Conservation (phyloP, 2,329 filamentous ascomycete genomes). For the Dothistroma septosporum region DNA sequence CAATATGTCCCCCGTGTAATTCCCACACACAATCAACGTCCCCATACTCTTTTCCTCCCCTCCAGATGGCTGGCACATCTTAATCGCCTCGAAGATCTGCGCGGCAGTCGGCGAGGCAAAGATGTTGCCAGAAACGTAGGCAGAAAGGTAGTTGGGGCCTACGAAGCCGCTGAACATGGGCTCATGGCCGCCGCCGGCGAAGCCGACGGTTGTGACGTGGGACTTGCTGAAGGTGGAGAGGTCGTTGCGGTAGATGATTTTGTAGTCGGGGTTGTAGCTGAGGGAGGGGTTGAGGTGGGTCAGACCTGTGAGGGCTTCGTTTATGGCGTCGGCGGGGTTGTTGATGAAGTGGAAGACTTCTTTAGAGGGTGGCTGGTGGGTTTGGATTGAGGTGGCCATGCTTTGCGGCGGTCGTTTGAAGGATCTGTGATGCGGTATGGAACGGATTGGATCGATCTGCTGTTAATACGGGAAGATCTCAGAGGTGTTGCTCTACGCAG, state of each 20-base stretch:
- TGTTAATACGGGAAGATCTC: not conserved
- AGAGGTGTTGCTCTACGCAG: not conserved
- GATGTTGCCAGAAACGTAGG: slow-evolving; percentile 58
- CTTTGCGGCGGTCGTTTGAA: not conserved
- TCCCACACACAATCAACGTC: slow-evolving; percentile 59
- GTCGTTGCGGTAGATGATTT: slow-evolving; percentile 36
- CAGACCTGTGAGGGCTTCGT: slow-evolving; percentile 35
- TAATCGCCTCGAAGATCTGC: slow-evolving; percentile 58
- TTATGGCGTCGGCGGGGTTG: slow-evolving; percentile 33
- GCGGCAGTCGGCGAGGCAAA: slow-evolving; percentile 62
- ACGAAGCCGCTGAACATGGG: slow-evolving; percentile 63
- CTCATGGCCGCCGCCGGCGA: slow-evolving; percentile 44
- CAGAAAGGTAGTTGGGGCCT: slow-evolving; percentile 57
- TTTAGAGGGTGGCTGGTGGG: slow-evolving; percentile 25
- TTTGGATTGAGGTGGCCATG: slow-evolving; percentile 23
- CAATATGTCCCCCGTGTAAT: slow-evolving; percentile 62
- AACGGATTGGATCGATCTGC: not conserved
- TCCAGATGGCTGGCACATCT: slow-evolving; percentile 49
- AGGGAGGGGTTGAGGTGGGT: slow-evolving; percentile 34
- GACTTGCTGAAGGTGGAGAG: slow-evolving; percentile 28
- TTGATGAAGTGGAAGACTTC: slow-evolving; percentile 40
- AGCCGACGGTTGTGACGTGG: slow-evolving; percentile 37
- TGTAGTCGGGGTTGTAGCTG: slow-evolving; percentile 35
- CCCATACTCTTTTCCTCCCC: slow-evolving; percentile 38
- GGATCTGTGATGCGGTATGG: not conserved